Evolutionary conservation across 768 basidiomycete species (phyloP).

Genomic region (Clitopilus hobsonii): DNA sequence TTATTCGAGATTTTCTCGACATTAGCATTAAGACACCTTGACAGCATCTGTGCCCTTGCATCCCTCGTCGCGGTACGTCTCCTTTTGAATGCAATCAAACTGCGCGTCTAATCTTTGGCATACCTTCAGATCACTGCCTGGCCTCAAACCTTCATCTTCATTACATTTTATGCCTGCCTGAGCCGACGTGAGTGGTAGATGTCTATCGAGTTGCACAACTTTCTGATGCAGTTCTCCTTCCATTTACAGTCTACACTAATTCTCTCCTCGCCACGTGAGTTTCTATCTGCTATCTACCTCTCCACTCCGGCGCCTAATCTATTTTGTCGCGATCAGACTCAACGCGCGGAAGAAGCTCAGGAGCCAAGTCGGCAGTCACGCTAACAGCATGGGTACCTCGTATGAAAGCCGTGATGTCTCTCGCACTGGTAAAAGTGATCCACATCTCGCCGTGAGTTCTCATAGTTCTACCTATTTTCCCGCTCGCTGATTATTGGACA

Average conservation of each 20-base stretch:
- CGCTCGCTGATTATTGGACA: neutral
- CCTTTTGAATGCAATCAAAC: neutral
- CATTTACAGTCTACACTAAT: slow-evolving; percentile 7
- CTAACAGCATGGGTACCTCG: slow-evolving; percentile 2
- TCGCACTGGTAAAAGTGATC: neutral
- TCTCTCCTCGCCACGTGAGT: slow-evolving; percentile 9
- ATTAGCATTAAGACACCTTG: no score
- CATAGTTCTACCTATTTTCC: neutral
- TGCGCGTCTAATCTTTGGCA: neutral
- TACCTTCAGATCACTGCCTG: slow-evolving; percentile 5
- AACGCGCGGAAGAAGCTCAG: slow-evolving; percentile 9
- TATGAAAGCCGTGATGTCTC: neutral
- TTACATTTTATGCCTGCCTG: slow-evolving; percentile 5
- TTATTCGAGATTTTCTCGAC: no score
- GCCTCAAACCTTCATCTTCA: slow-evolving; percentile 6
- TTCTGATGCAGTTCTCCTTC: neutral
- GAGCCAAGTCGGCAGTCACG: neutral
- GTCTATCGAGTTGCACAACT: neutral
- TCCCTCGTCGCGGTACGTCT: slow-evolving; percentile 6
- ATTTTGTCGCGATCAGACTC: neutral
- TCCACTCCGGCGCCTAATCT: neutral
- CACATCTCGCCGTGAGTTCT: neutral
- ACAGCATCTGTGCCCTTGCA: slow-evolving; percentile 7
- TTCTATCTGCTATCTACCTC: neutral
- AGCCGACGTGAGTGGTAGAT: slow-evolving; percentile 2